Base-by-base conservation (phyloP, 2,329 filamentous ascomycete species). In the Fusarium protoensiforme region DNA sequence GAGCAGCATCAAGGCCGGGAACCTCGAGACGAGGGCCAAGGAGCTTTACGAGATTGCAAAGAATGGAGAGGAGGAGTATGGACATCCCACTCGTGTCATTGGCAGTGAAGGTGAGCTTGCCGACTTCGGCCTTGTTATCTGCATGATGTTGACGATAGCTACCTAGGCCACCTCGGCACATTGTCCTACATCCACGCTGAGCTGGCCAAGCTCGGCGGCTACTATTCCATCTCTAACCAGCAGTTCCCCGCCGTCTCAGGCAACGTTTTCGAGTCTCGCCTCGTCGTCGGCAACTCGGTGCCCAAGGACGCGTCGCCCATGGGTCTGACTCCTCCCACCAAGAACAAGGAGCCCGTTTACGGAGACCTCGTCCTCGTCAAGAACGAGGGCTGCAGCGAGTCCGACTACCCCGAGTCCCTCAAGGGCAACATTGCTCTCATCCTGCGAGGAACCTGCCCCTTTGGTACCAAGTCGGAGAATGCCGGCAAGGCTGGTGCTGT, bases 61-160 rank as follows among this genome's bases (percentile, higher is more conserved):
- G 79, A 83, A 87, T 61, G 86, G 87, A 13, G 83, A 88, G 68
- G 83, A 86, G 2, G 90, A 93, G 71, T 92, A 90, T 77, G 88
- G 88, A 69, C 92, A 92, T 75, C 92, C 92, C 2, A 94, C 92
- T 2, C 87, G 92, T 61, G 92, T 93, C 24, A 93, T 94, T 72
- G 92, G 92, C 33, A 92, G 90, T 71, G 78, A 87, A 78, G 90
- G 90, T 91, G 81, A 61, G 80, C 64, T 73, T 9, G 38, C 67
- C 54, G 36, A 31, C 13, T 41, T 53, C 53, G 64, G 64, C 43
- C 18, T 31, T 64, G 35, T 46, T 61, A 56, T 43, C 22, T n/a
- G 33, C 43, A 41, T 31, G n/a, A 20, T 35, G 41, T 58, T 77
- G 35, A 78, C 71, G 31, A 53, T 36, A 7, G 16, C 35, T 39